These are phyloP conservation scores for Pseudofabraea citricarpa DNA, from an alignment of 2,329 filamentous ascomycete species.

Conservation along the genomic window DNA sequence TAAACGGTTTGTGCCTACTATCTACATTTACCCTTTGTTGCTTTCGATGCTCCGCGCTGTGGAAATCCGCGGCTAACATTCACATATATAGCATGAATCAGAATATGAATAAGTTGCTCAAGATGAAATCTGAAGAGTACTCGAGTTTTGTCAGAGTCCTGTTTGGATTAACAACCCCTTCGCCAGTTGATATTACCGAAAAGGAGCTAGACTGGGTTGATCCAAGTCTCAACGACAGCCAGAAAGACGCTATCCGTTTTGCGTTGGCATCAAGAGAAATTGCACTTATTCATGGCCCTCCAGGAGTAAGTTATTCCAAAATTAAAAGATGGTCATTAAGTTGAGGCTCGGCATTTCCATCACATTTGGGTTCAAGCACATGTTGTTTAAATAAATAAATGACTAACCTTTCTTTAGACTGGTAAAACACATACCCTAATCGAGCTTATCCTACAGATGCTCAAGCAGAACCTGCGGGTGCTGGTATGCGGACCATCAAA, in stretches of 20 bases:
- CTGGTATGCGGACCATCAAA: constrained; percentile 97
- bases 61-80: too few relatives aligned
- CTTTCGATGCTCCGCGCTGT: neutral
- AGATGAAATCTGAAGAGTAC: constrained; percentile 53
- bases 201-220: constrained; percentile 56
- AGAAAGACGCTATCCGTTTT: constrained; percentile 71
- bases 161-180: constrained; percentile 54
- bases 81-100: constrained; percentile 58
- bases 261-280: constrained; percentile 78
- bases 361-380: too few relatives aligned
- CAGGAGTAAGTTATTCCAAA: constrained; percentile 53
- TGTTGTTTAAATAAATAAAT: neutral
- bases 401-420: constrained; percentile 45
- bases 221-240: constrained; percentile 57
- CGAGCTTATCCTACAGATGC: constrained; percentile 87
- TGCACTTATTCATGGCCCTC: constrained; percentile 88
- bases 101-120: constrained; percentile 54
- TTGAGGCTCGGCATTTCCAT: too few relatives aligned
- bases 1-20: constrained; percentile 28
- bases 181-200: constrained; percentile 35
- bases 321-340: too few relatives aligned
- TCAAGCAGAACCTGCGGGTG: constrained; percentile 67
- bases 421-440: constrained; percentile 97
- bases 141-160: constrained; percentile 56
- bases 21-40: neutral